Evolutionary conservation across 768 basidiomycete species (phyloP).

Genomic region (Pisolithus microcarpus): DNA sequence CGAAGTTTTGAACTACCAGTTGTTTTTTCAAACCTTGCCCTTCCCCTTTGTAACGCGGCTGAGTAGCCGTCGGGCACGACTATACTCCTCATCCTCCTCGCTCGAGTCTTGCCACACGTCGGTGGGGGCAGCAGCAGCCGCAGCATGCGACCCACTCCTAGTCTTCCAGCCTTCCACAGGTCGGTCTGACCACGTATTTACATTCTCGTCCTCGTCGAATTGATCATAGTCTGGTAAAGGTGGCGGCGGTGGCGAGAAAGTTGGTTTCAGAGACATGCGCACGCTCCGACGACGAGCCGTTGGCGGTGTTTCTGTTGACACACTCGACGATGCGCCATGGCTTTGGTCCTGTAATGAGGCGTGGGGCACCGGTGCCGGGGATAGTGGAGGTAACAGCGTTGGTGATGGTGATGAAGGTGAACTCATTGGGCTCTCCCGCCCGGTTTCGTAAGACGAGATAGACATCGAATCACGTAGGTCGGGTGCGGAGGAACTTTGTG

Average conservation of each 20-base stretch:
- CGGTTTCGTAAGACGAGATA: constrained; percentile 62
- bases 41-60: constrained; percentile 33
- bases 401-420: background rate
- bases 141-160: constrained; percentile 3
- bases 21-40: constrained; percentile 5
- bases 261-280: constrained; percentile 68
- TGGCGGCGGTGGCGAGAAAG: constrained; percentile 64
- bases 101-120: constrained; percentile 72
- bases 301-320: constrained; percentile 13
- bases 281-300: constrained; percentile 56
- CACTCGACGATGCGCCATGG: constrained; percentile 4
- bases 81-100: constrained; percentile 67
- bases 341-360: background rate
- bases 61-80: constrained; percentile 48
- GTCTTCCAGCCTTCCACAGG: constrained; percentile 3
- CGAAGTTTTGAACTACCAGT: no score
- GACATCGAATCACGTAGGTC: constrained; percentile 26
- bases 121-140: constrained; percentile 9
- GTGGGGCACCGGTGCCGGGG: constrained; percentile 10
- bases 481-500: background rate
- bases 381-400: constrained; percentile 6
- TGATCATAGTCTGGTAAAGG: constrained; percentile 51
- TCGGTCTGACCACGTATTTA: constrained; percentile 7
- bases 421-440: constrained; percentile 43
- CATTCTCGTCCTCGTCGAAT: constrained; percentile 32